Evolutionary conservation across 2,329 filamentous ascomycete genomes (phyloP), one percentile per base, ranked within the genome.

Genomic region (Dactylellina haptotyla): DNA sequence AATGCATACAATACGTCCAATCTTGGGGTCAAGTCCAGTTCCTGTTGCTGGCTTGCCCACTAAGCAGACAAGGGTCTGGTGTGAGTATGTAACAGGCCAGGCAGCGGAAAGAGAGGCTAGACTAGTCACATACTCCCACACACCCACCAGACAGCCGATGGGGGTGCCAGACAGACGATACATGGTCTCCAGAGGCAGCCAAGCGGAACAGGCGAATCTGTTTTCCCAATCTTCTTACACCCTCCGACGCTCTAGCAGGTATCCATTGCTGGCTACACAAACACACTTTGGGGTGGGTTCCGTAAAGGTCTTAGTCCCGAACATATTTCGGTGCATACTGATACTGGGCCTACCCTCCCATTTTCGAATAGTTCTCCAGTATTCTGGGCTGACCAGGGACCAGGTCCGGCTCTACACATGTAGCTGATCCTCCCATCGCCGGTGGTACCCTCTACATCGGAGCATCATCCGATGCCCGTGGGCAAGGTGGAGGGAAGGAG

Each of bases 391-490:
- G 61, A 73, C 69, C 54, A 66, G 69, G 69, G 61, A 65, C 67
- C 53, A 41, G 59, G 57, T 65, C 53, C 34, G 57, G 18, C 51
- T 56, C 18, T 53, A 9, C 6, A 32, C 6, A 39, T 26, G 46
- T 43, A 53, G 23, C 16, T 57, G 51, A 48, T 41, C 43, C 51
- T 63, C 50, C 43, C 58, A 65, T 72, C 59, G 58, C 58, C 51
- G 66, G 66, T 63, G 45, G 50, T 53, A 63, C 41, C 66, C 57
- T 72, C 67, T 51, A 72, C 59, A 72, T 72, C 67, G 67, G 67
- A 72, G 59, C 67, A 72, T 72, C 67, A 72, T 72, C 67, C 67
- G 67, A 72, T 72, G 59, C 67, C 67, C 67, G 67, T 72, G 67
- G 59, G 58, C 58, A 64, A 63, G 58, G 66, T 54, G 59, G 57